Base-by-base conservation (phyloP, 495 filamentous ascomycete genomes). In the Ramalina intermedia region DNA sequence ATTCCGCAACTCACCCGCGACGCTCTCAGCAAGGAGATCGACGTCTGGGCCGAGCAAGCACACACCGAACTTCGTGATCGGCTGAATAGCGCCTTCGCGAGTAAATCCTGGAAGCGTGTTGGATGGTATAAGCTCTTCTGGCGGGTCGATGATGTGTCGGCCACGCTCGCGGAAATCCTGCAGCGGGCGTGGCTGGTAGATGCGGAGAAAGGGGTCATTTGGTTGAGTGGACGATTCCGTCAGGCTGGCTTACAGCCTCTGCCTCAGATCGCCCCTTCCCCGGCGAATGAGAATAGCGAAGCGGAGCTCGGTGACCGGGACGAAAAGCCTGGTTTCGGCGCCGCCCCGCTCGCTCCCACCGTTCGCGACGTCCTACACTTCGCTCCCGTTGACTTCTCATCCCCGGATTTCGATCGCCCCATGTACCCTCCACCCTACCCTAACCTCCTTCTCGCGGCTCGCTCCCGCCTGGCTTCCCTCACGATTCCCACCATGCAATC, bases 121-220 rank as follows among this genome's bases (percentile, higher is more conserved):
- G 72, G 75, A 9, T 98, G 90, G 91, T 96, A 85, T 85, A 94
- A 93, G 60, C 76, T 98, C 12, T 81, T 94, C 58, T 96, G 87
- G 87, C 80, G 83, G 12, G 85, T 86, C 41, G 91, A 96, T 61
- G 90, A 96, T 55, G 87, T 98, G 37, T 71, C 74, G 26, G 81
- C 85, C 72, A 77, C 91, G 41, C 75, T 82, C 1, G 78, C 79
- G 2, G 84, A 93, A 51, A 78, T 95, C 46, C 63, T 96, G 3
- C 71, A 76, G 35, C 73, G 69, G 42, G 70, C 71, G n/a, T 95
- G 88, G 63, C 74, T 98, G 3, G 70, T 72, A 2, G 69, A 73
- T 14, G 79, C 88, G 0, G 89, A 95, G 58, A 79, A 77, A 49
- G 75, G 74, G 46, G 67, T 84, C 38, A 79, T 93, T 45, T 93